Conservation (phyloP, 176 grass and related monocot species). For the Zoysia japonica region DNA sequence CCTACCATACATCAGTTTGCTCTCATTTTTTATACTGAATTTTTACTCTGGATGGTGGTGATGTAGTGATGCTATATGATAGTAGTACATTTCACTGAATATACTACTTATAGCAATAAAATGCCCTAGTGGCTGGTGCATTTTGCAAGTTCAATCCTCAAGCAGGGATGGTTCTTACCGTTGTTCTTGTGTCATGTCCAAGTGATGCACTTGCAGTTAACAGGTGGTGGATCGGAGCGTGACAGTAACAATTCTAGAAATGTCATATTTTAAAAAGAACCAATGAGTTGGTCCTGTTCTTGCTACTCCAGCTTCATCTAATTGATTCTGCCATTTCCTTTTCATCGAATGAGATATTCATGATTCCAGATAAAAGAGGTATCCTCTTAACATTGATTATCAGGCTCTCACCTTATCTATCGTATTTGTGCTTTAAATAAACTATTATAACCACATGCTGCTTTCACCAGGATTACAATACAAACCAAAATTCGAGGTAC, state of each 20-base stretch:
- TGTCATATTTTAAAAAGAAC: no score
- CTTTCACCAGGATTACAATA: not conserved
- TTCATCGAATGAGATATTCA: not conserved
- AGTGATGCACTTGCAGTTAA: not conserved
- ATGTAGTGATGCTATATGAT: slow-evolving; percentile 7
- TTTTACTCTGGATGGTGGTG: slow-evolving; percentile 19
- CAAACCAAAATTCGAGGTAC: not conserved
- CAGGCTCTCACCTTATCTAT: no score
- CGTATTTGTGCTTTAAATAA: not conserved
- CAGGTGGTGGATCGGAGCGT: no score
- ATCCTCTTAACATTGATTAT: no score
- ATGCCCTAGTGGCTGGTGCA: not conserved
- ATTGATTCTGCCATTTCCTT: not conserved
- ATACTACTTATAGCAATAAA: slow-evolving; percentile 23
- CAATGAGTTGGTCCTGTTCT: not conserved
- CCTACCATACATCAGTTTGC: slow-evolving; percentile 5
- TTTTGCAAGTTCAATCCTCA: not conserved
- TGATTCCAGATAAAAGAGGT: no score
- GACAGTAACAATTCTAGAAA: no score
- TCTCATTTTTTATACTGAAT: not conserved
- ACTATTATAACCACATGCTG: not conserved
- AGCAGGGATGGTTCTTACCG: not conserved
- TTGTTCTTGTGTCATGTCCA: not conserved
- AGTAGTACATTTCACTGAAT: slow-evolving; percentile 8
- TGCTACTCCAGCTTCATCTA: not conserved